phyloP scores from a whole-genome alignment of 208 protist species.

The Blastocrithidia nonstop region DNA sequence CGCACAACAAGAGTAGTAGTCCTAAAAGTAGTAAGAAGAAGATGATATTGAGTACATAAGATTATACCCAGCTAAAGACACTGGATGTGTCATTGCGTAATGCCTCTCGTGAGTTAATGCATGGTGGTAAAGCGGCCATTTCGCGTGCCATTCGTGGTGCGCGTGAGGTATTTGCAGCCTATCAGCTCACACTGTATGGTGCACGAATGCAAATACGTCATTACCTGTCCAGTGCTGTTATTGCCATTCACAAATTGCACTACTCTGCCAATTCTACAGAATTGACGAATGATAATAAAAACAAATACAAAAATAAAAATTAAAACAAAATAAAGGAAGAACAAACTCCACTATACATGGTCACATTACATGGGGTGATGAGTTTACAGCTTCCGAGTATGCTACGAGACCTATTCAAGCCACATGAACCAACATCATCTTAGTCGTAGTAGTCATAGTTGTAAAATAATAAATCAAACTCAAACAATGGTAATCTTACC shows the following conservation, averaged over 20 bases:
- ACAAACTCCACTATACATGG: slow-evolving; percentile 18
- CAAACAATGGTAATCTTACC: too few relatives aligned
- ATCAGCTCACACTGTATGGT: slow-evolving; percentile 60
- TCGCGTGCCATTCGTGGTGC: slow-evolving; percentile 40
- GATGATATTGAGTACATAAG: slow-evolving; percentile 50
- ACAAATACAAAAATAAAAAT: slow-evolving; percentile 1
- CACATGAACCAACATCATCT: slow-evolving; percentile 39
- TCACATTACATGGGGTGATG: slow-evolving; percentile 66
- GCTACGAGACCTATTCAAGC: slow-evolving; percentile 19
- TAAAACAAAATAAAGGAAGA: slow-evolving; percentile 1
- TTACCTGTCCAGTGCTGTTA: slow-evolving; percentile 27
- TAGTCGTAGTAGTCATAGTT: slow-evolving; percentile 44
- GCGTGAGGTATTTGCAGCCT: slow-evolving; percentile 42
- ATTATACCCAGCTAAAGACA: slow-evolving; percentile 40
- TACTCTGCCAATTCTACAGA: too few relatives aligned
- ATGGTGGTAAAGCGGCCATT: slow-evolving; percentile 41
- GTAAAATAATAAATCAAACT: too few relatives aligned
- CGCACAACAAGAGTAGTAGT: slow-evolving; percentile 38
- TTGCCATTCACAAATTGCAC: slow-evolving; percentile 20
- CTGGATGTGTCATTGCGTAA: slow-evolving; percentile 70
- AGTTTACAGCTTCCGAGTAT: slow-evolving; percentile 69
- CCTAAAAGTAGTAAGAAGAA: slow-evolving; percentile 8
- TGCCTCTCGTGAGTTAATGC: slow-evolving; percentile 50
- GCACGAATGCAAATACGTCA: slow-evolving; percentile 39
- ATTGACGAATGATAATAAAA: too few relatives aligned